Base-by-base conservation (phyloP, 306 rosid genomes). In the Lupinus albus region DNA sequence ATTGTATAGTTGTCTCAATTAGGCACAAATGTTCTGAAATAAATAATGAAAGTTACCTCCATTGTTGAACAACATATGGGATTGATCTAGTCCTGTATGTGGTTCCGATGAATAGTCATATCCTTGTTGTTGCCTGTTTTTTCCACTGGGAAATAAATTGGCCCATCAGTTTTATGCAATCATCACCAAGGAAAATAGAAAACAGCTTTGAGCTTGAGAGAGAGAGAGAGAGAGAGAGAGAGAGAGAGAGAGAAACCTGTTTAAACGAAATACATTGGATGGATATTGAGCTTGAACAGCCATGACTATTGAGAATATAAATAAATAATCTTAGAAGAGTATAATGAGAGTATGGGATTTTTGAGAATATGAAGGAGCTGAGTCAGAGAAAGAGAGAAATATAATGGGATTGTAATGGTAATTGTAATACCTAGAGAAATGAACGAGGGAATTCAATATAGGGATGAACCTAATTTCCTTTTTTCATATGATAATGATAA, bases 211-310 rank as follows among this genome's bases (percentile, higher is more conserved):
- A 21, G 50, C 45, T 44, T 1, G 10, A 28, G 64, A 39, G 42
- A 32, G 42, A 42, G 62, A 47, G 42, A 32, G 42, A 42, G 62
- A 47, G n/a, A n/a, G n/a, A n/a, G n/a, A 71, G 6, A 6, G 8
- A 36, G 6, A 8, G 0, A 39, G 9, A 10, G 2, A 39, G 49
- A 42, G 36, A 71, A 64, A 91, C 97, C 97, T 87, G 84, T 86
- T 89, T 30, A 86, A 82, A 15, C 84, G 76, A 68, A 89, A 91
- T 18, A 80, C 68, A 75, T 88, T 93, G 56, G 94, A 93, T 15
- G 96, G 97, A 74, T 90, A 90, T 76, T 93, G 99, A 86, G 99
- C 99, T 85, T 93, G 99, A 70, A 93, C 97, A 3, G 99, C 97
- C 99, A 93, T 91, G 60, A 21, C 5, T 48, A 62, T 54, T 63